Evolutionary conservation across 2,329 filamentous ascomycete genomes (phyloP).

Genomic region (Xylariaceae sp.): DNA sequence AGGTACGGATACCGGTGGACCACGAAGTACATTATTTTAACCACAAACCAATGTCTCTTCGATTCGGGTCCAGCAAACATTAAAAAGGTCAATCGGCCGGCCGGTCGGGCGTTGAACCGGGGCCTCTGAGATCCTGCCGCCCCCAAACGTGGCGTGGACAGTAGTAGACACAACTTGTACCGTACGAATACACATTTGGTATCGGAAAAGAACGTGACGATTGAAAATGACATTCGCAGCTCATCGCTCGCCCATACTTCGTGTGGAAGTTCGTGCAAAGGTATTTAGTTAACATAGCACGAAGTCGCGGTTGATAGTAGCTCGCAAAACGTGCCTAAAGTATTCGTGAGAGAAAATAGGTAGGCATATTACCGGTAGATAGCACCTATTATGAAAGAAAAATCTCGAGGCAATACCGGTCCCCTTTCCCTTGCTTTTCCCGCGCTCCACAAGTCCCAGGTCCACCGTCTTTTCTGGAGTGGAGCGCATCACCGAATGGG

Average conservation of each 20-base stretch:
- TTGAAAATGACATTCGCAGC: background rate
- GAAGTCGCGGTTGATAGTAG: background rate
- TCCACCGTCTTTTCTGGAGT: background rate
- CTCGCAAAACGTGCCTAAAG: too few species aligned
- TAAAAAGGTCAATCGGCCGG: background rate
- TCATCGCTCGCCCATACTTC: background rate
- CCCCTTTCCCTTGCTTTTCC: conserved; percentile 2
- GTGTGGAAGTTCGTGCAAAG: background rate
- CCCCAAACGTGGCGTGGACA: background rate
- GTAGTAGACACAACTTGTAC: too few species aligned
- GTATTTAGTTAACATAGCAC: background rate
- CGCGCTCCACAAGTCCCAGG: conserved; percentile 1
- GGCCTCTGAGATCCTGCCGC: background rate
- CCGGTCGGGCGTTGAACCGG: background rate
- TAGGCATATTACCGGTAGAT: too few species aligned
- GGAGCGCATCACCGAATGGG: conserved; percentile 9
- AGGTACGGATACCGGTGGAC: too few species aligned
- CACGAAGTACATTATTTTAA: too few species aligned
- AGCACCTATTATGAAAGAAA: background rate
- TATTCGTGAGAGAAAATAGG: too few species aligned
- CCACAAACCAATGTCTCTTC: too few species aligned
- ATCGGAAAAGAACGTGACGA: background rate
- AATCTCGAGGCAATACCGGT: conserved; percentile 3
- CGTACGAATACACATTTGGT: too few species aligned
- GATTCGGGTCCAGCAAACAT: background rate